Conservation (phyloP, 2,329 filamentous ascomycete species). For the Truncatella angustata region DNA sequence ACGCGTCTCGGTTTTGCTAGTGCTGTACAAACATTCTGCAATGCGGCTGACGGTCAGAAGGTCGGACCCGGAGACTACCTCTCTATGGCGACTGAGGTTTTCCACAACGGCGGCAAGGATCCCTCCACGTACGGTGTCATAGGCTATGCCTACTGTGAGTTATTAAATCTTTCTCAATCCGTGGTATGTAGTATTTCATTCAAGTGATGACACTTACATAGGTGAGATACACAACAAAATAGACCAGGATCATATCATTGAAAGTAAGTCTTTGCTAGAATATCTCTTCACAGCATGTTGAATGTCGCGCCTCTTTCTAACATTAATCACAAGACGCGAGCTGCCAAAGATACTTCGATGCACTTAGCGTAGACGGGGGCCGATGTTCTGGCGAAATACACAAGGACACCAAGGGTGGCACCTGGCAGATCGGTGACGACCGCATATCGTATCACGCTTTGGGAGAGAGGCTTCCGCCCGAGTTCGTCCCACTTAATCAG, state of each 20-base stretch:
- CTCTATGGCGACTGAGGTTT: constrained; percentile 29
- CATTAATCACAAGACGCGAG: constrained; percentile 13
- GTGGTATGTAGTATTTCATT: too few relatives aligned
- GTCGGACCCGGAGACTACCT: constrained; percentile 22
- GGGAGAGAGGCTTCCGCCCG: constrained; percentile 20
- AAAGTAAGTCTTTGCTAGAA: too few relatives aligned
- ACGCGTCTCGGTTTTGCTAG: constrained; percentile 22
- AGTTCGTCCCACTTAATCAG: constrained; percentile 25
- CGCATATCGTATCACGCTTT: constrained; percentile 27
- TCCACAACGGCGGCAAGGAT: constrained; percentile 21
- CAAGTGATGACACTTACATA: constrained; percentile 9
- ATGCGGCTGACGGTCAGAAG: constrained; percentile 17
- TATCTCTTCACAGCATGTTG: too few relatives aligned
- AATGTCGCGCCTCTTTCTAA: background rate
- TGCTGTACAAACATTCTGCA: constrained; percentile 25
- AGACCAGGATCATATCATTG: constrained; percentile 15
- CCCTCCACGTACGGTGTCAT: constrained; percentile 23
- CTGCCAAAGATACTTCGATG: constrained; percentile 23
- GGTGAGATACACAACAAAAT: constrained; percentile 29
- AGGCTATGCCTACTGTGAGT: constrained; percentile 28
- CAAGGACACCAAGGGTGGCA: constrained; percentile 27
- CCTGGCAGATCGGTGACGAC: constrained; percentile 25
- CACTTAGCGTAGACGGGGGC: constrained; percentile 18
- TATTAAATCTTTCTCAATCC: background rate
- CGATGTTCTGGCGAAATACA: constrained; percentile 23